Evolutionary conservation across 768 basidiomycete genomes (phyloP), one percentile per base, ranked within the genome.

Genomic region (Hemileccinum impolitum): DNA sequence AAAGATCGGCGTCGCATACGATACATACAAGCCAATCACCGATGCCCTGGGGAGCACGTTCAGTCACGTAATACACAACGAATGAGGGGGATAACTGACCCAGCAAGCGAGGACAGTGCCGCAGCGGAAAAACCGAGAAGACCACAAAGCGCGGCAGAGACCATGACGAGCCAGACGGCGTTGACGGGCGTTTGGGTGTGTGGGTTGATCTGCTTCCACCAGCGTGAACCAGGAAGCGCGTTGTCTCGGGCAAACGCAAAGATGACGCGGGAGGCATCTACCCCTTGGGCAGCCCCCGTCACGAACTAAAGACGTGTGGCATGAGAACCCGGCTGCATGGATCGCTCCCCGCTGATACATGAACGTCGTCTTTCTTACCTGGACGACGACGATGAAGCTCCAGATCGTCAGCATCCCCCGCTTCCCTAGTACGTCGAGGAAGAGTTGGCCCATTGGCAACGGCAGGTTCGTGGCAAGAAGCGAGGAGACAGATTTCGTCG

Each of bases 181-280:
- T 87, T 81, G 12, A 87, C 84, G 0, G 85, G 85, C 6, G 86
- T 87, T 57, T 79, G 79, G 1, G 85, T 85, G 53, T 61, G 60
- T 6, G 48, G 60, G 52, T 83, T 83, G 46, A 88, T 75, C 46
- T 64, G 70, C 57, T 85, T 85, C 85, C 83, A 85, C 73, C 74
- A 82, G 21, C 74, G 74, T 31, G 86, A 87, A 6, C 85, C 85
- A 7, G 85, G 86, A 11, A 88, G 74, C 6, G 85, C 85, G 48
- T 85, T 80, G 56, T 88, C 86, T 32, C 85, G 70, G 15, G 85
- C 84, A 60, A 87, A 87, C 7, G 85, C 85, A 53, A 86, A 87
- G 41, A 87, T 76, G 10, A 86, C 85, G 15, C 85, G 81, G 36
- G 84, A 86, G 12, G 85, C 85, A 58, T 87, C 85, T 8, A 87